Evolutionary conservation across 73 alveolate genomes (phyloP).

Genomic region (Symbiodinium pilosum): DNA sequence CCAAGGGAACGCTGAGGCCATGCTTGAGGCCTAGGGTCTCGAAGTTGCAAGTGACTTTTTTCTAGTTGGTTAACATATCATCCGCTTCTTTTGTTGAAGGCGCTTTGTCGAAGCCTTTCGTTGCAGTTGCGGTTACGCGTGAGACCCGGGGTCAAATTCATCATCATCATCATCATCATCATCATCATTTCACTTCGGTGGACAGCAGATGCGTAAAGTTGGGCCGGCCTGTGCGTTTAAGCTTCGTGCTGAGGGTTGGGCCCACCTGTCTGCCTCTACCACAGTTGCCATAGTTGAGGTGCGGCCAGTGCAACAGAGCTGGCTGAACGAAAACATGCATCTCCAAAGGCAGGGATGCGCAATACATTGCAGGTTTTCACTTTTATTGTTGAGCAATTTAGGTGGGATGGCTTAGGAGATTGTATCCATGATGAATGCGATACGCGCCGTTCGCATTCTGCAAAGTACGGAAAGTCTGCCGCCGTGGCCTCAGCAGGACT

Average conservation of each 20-base stretch:
- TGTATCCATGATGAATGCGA: neutral
- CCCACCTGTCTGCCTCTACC: neutral
- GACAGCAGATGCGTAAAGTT: too few relatives aligned
- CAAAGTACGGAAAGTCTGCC: neutral
- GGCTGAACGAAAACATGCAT: neutral
- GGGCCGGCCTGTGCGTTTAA: too few relatives aligned
- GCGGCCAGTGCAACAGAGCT: neutral
- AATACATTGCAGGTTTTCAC: too few relatives aligned
- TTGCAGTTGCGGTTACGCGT: neutral
- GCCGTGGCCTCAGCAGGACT: neutral
- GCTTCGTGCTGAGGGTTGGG: too few relatives aligned
- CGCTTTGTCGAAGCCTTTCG: neutral
- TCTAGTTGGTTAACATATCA: too few relatives aligned
- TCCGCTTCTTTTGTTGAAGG: too few relatives aligned
- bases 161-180: too few relatives aligned
- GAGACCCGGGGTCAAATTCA: neutral
- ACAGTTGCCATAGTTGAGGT: too few relatives aligned
- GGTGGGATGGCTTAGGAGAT: too few relatives aligned
- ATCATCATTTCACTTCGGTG: too few relatives aligned
- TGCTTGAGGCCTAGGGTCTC: conserved; percentile 47
- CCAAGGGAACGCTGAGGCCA: conserved; percentile 31
- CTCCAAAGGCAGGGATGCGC: neutral
- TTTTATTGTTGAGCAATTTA: too few relatives aligned
- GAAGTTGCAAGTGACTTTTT: too few relatives aligned
- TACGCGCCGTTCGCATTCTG: neutral